A percentile compares a stretch with the other conserved stretches of the same genome.
Evolutionary conservation across 805 yeast genomes (phyloP).

Genomic region (Suhomyces sp.): DNA sequence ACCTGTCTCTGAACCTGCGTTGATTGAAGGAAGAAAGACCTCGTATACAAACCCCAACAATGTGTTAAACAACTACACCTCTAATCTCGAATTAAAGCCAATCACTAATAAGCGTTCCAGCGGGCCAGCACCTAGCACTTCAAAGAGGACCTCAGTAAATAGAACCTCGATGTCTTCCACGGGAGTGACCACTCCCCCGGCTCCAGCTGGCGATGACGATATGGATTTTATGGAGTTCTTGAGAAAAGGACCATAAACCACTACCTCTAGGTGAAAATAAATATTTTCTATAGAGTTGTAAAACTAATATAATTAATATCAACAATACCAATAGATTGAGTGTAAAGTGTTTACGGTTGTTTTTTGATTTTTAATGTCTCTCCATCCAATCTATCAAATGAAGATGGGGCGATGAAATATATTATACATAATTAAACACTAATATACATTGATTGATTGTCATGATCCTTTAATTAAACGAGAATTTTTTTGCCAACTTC

Average conservation of each 20-base stretch:
- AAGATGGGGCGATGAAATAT: no score
- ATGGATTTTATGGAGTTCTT: constrained; percentile 50
- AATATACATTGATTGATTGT: constrained; percentile 8
- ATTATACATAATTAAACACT: constrained; percentile 12
- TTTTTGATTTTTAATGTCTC: neutral
- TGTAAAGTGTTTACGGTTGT: neutral
- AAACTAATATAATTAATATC: neutral
- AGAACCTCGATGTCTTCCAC: constrained; percentile 2
- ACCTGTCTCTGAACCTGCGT: constrained; percentile 15
- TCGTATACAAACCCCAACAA: constrained; percentile 5
- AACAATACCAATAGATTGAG: neutral
- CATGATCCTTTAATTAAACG: neutral
- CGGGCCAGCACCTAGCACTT: neutral
- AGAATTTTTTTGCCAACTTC: constrained; percentile 46
- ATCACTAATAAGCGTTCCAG: constrained; percentile 5
- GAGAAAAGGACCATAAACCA: constrained; percentile 36
- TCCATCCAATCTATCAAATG: no score
- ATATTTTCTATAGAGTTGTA: no score
- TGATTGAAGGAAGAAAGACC: constrained; percentile 16
- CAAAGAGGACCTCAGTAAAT: neutral
- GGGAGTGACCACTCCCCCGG: neutral
- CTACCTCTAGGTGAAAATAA: constrained; percentile 1
- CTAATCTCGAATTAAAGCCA: constrained; percentile 10
- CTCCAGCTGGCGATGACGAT: constrained; percentile 28
- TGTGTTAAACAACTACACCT: neutral